Evolutionary conservation across 2,329 filamentous ascomycete genomes (phyloP), one percentile per base, ranked within the genome.

Genomic region (Ascochyta koolunga): DNA sequence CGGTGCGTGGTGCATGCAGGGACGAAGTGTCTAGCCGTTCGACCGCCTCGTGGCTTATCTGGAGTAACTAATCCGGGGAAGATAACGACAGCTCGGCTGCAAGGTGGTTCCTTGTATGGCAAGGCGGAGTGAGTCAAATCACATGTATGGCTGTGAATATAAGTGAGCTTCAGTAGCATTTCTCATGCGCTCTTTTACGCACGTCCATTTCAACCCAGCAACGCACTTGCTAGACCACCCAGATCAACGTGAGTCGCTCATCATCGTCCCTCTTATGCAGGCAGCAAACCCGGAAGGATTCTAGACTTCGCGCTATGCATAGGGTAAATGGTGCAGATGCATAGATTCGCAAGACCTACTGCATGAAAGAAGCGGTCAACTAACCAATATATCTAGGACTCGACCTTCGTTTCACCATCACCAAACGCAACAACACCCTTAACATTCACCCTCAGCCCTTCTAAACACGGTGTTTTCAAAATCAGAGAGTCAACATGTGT

Each of bases 401-500:
- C 13, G 18, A 29, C 29, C 24, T 29, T 18, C 19, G n/a, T 25
- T 16, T 15, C 15, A n/a, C n/a, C 18, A 36, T 38, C 7, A 5
- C 18, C 36, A 44, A 15, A 25, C 21, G n/a, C 29, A 22, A 37
- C 10, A 5, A 15, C 11, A 29, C 11, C 8, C 24, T 27, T 8
- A 29, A 29, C 3, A 29, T 10, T 11, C 27, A 11, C 10, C 13
- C 27, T 5, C 27, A 10, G 4, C 27, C 27, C 11, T 5, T 11
- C 5, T 3, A 29, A 13, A 29, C 27, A 10, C 4, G 10, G 15
- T 13, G 27, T 5, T 4, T 29, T 29, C 27, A 13, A 13, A 29
- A 9, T 5, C 4, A 15, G 10, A 13, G 13, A 15, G 1, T 19
- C 24, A 39, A 40, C 1, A 80, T 80, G 78, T 80, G 78, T 63